Conservation (phyloP, 345 rosid species). For the Syzygium jambos region DNA sequence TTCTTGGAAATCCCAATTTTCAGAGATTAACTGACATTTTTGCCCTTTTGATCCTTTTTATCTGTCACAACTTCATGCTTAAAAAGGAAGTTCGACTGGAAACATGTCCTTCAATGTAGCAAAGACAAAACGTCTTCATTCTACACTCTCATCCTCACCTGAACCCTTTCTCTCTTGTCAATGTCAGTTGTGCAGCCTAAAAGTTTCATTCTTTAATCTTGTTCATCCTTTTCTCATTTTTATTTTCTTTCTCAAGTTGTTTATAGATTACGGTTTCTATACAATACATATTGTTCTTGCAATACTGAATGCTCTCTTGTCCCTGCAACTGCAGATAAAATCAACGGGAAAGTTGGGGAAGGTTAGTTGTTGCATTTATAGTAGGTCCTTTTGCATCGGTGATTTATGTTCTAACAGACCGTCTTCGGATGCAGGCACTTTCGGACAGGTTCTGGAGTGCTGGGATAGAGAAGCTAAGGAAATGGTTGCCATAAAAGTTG, state of each 20-base stretch:
- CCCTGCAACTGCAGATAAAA: conserved; percentile 41
- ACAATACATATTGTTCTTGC: not conserved
- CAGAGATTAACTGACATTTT: not conserved
- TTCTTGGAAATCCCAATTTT: not conserved
- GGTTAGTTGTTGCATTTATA: conserved; percentile 21
- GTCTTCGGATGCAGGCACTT: conserved; percentile 41
- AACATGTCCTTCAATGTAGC: not conserved
- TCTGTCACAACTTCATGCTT: not conserved
- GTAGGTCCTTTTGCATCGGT: not conserved
- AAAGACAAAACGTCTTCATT: not conserved
- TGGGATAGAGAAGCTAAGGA: conserved; percentile 61
- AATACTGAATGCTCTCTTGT: not conserved
- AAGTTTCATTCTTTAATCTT: not conserved
- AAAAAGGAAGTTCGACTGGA: not conserved
- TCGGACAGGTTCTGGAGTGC: conserved; percentile 74
- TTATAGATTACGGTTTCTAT: not conserved
- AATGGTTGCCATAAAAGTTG: conserved; percentile 64
- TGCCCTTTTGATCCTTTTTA: not conserved
- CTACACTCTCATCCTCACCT: not conserved
- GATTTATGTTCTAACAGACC: not conserved
- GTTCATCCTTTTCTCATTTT: not conserved
- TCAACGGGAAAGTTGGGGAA: conserved; percentile 62
- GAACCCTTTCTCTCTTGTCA: not conserved
- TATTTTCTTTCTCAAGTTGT: not conserved
- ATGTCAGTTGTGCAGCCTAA: not conserved